Base-by-base conservation (phyloP, 2,329 filamentous ascomycete genomes). In the Corynespora cassiicola region DNA sequence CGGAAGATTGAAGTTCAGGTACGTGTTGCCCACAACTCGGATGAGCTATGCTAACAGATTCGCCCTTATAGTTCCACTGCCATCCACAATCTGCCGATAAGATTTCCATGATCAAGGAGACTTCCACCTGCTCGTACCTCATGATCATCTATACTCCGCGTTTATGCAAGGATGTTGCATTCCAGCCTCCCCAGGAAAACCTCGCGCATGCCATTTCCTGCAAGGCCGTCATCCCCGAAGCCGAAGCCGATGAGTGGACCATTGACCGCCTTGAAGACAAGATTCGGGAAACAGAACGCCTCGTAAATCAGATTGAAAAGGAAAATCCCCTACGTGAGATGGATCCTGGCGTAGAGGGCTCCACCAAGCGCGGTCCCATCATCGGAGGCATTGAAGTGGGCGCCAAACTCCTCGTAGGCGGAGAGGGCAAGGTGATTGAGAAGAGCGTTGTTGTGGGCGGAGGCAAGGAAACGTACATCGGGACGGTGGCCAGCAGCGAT, bases 71-170 rank as follows among this genome's bases (percentile, higher is more conserved):
- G 68, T 86, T 84, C 51, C 84, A 86, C 58, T 96, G 90, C 72
- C 86, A 88, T 56, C 89, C 88, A 0, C 85, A 87, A 31, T 81
- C 81, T 3, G 76, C 74, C 30, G 86, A 95, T 64, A 82, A 86
- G 31, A 96, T 96, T 56, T 86, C 86, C 27, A 90, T 89, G 83
- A 95, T 96, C 70, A 96, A 96, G 68, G 91, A 96, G 66, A 83
- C 92, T 1, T 87, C 86, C 3, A 96, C 90, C 8, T 96, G 91
- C 71, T 84, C 89, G 9, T 96, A 96, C 63, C 77, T 96, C 36
- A 96, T 96, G 90, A 83, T 95, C 20, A 82, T 96, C 47, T 87
- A 95, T 63, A 96, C 91, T 0, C 89, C 90, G 0, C 84, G 90
- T 1, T 81, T 96, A 9, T 96, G 91, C 72, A 82, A 86, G 61